A percentile compares a stretch with the other conserved stretches of the same genome.
These are phyloP conservation scores for Coprinellus micaceus DNA, from an alignment of 768 basidiomycete species.

Conservation along the genomic window DNA sequence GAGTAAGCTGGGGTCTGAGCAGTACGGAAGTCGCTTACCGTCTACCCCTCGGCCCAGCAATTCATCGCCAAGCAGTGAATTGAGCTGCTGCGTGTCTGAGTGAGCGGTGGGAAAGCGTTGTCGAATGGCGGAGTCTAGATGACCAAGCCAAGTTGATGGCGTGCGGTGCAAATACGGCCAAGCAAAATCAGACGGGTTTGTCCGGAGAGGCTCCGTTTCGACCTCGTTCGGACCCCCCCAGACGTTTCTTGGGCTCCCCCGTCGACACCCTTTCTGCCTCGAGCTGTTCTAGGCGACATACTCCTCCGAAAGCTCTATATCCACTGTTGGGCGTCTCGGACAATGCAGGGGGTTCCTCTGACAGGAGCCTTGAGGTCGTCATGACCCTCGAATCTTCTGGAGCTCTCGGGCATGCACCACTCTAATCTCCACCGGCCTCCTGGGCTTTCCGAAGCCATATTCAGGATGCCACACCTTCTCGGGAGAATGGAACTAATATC, in stretches of 20 bases:
- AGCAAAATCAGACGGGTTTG: background rate
- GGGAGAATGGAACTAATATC: no score
- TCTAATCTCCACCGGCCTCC: background rate
- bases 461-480: no score
- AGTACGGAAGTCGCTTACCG: background rate
- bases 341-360: background rate
- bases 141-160: background rate
- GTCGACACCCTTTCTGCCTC: background rate
- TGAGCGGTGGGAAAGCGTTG: background rate
- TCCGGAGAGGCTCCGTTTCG: background rate
- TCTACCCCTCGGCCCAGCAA: background rate
- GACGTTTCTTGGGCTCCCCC: background rate
- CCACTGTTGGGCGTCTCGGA: background rate
- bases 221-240: background rate
- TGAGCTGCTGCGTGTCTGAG: background rate
- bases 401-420: background rate
- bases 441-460: no score
- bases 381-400: background rate
- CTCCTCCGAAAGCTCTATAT: no score
- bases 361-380: background rate
- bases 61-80: background rate
- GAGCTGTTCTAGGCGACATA: background rate
- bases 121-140: background rate
- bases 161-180: background rate
- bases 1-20: background rate